Base-by-base conservation (phyloP, 2,329 filamentous ascomycete genomes). In the Penicillium concentricum region DNA sequence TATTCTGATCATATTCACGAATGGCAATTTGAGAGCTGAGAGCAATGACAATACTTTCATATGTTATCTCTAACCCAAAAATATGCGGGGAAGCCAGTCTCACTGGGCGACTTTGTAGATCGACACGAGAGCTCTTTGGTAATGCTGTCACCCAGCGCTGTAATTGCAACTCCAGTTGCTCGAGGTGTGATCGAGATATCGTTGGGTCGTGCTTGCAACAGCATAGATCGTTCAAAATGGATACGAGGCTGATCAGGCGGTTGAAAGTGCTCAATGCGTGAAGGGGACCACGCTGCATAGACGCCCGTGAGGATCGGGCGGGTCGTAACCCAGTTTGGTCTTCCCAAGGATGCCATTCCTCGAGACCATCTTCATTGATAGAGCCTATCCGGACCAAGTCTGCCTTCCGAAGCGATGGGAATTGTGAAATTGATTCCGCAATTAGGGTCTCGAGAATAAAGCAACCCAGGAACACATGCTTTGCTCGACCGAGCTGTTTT, bases 321-420 rank as follows among this genome's bases (percentile, higher is more conserved):
- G 66, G 62, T 54, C 68, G 60, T 59, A 75, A 59, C 22, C 71
- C 67, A 39, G 75, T 73, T 60, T 74, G 71, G 26, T 85, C 82
- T 18, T 79, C 78, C 88, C 88, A 91, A 1, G 86, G 84, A 61
- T 88, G 85, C 88, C 88, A 91, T 73, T 91, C 87, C 66, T 91
- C 88, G 20, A 87, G 74, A 1, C 86, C 86, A 63, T 89, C 85
- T 69, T 89, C 86, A 26, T 84, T 79, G 2, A 88, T 74, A 3
- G 74, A 71, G 10, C 80, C 80, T 30, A 79, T 68, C 37, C 72
- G 70, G n/a, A 76, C 71, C 26, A 84, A 69, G 50, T 84, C 80
- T 15, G 77, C 75, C 10, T 87, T 76, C 32, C 72, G 73, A 38
- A 84, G 68, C 51, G 81, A 79, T 5, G 79, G 76, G 12, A 70